Conservation (phyloP, 345 rosid genomes). For the Citrus australasica region DNA sequence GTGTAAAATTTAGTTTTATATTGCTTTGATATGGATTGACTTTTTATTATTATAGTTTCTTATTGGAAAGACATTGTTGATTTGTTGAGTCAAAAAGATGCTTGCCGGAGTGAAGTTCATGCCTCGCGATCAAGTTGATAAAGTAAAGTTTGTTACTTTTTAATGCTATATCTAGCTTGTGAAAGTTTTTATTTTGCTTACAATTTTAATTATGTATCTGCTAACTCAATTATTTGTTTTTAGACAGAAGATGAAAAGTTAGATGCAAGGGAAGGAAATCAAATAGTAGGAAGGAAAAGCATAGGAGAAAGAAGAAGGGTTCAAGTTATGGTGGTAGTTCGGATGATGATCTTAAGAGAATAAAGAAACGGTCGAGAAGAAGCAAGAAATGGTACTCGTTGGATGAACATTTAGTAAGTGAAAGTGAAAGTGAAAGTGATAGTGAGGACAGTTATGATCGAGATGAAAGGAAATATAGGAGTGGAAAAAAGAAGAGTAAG, state of each 20-base stretch:
- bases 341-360: slow-evolving; percentile 48
- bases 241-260: slow-evolving; percentile 37
- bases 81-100: slow-evolving; percentile 30
- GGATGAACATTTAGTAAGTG: slow-evolving; percentile 35
- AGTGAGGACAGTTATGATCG: slow-evolving; percentile 16
- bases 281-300: slow-evolving; percentile 32
- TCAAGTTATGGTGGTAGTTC: slow-evolving; percentile 22
- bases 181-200: background rate
- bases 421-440: slow-evolving; percentile 12
- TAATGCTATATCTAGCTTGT: background rate
- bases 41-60: too few species aligned
- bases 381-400: slow-evolving; percentile 68
- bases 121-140: slow-evolving; percentile 61
- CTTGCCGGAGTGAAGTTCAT: slow-evolving; percentile 70
- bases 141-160: slow-evolving; percentile 6
- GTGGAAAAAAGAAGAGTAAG: slow-evolving; percentile 26
- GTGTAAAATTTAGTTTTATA: too few species aligned
- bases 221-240: background rate
- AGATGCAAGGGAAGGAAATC: slow-evolving; percentile 25
- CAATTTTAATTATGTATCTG: slow-evolving; percentile 1
- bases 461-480: slow-evolving; percentile 15
- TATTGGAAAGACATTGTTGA: background rate
- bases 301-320: slow-evolving; percentile 28
- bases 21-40: too few species aligned
- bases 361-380: slow-evolving; percentile 38